Evolutionary conservation across 2,329 filamentous ascomycete species (phyloP).

Genomic region (Falciphora oryzae): DNA sequence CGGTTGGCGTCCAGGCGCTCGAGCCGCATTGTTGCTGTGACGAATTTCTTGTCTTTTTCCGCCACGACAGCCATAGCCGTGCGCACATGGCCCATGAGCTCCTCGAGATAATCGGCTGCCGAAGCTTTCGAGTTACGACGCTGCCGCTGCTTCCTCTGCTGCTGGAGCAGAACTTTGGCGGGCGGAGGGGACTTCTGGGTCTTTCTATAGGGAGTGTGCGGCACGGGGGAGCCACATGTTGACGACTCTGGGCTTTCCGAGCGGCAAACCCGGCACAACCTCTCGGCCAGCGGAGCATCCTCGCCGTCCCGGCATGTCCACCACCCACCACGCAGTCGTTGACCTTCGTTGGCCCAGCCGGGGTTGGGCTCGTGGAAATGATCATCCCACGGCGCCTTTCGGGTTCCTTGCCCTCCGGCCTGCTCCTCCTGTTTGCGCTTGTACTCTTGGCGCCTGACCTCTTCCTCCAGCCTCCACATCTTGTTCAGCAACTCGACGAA

Average conservation of each 20-base stretch:
- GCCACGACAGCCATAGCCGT: neutral
- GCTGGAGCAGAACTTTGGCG: neutral
- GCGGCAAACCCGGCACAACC: constrained; percentile 13
- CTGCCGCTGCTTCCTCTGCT: neutral
- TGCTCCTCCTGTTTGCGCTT: neutral
- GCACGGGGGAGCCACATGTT: neutral
- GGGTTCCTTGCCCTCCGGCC: constrained; percentile 1
- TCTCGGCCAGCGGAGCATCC: constrained; percentile 13
- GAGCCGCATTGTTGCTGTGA: neutral
- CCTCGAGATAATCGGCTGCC: neutral
- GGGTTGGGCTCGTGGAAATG: constrained; percentile 19
- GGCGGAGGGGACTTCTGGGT: neutral
- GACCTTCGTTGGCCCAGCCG: constrained; percentile 17
- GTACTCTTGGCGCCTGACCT: constrained; percentile 6
- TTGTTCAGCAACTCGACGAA: constrained; percentile 16
- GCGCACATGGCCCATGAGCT: constrained; percentile 5
- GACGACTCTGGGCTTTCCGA: neutral
- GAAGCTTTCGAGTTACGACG: neutral
- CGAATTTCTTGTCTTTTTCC: neutral
- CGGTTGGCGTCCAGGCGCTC: constrained; percentile 1
- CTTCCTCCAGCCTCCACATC: constrained; percentile 15
- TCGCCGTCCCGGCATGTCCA: constrained; percentile 20
- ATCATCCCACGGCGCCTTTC: constrained; percentile 18
- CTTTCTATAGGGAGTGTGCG: neutral
- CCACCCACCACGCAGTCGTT: constrained; percentile 18